These are phyloP conservation scores for Eimeria falciformis DNA, from an alignment of 169 alveolate genomes.

Conservation along the genomic window DNA sequence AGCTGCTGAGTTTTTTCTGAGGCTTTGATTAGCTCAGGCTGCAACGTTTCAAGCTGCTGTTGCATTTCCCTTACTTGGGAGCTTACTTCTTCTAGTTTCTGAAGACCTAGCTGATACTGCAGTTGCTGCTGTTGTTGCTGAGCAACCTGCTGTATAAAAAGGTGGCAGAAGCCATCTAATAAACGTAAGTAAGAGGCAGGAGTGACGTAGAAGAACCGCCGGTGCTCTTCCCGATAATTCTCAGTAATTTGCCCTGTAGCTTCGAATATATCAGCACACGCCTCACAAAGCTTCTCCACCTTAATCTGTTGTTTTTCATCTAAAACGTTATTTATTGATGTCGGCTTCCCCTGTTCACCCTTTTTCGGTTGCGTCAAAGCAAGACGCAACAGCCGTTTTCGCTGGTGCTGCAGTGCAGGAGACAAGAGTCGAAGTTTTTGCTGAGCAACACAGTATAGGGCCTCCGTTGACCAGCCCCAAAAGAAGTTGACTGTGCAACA, in stretches of 20 bases:
- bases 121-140: conserved; percentile 88
- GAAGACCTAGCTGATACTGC: conserved; percentile 95
- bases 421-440: conserved; percentile 43
- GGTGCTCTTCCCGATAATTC: conserved; percentile 88
- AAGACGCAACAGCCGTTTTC: too few species aligned
- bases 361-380: background rate
- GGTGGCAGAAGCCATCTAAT: conserved; percentile 93
- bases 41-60: conserved; percentile 89
- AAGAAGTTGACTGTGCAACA: conserved; percentile 97
- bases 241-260: conserved; percentile 88
- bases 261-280: conserved; percentile 93
- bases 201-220: conserved; percentile 96
- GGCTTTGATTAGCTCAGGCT: conserved; percentile 89
- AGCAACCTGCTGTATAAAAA: conserved; percentile 91
- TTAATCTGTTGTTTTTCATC: background rate
- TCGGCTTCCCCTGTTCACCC: background rate
- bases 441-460: conserved; percentile 83
- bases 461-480: conserved; percentile 92
- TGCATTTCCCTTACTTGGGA: conserved; percentile 91
- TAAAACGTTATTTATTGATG: too few species aligned
- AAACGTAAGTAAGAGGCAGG: conserved; percentile 96
- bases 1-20: conserved; percentile 93
- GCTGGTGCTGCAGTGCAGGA: conserved; percentile 51
- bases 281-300: conserved; percentile 65
- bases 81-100: conserved; percentile 93